Conservation (phyloP, 225 moss, liverwort and hornwort genomes). For the Polytrichum formosum region DNA sequence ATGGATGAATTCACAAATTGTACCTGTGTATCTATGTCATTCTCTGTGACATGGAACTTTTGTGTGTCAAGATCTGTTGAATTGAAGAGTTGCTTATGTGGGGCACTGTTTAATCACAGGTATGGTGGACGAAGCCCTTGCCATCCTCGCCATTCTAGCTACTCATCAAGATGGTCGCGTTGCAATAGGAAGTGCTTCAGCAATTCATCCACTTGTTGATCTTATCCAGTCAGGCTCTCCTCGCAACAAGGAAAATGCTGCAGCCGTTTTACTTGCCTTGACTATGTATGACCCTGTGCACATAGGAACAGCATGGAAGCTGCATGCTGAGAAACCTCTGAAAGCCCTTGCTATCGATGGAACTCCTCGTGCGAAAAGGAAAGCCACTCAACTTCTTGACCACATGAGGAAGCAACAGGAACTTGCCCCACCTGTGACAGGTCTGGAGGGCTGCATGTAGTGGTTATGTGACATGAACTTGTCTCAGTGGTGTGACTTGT, state of each 20-base stretch:
- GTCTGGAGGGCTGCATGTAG: conserved; percentile 15
- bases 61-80: too few relatives aligned
- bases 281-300: conserved; percentile 16
- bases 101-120: conserved; percentile 8
- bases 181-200: conserved; percentile 50
- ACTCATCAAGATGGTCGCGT: conserved; percentile 58
- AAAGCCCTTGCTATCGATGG: conserved; percentile 24
- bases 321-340: conserved; percentile 20
- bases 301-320: conserved; percentile 9
- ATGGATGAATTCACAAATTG: too few relatives aligned
- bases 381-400: conserved; percentile 30
- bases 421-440: conserved; percentile 1
- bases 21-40: too few relatives aligned
- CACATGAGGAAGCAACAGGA: conserved; percentile 27
- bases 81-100: too few relatives aligned
- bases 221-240: conserved; percentile 49
- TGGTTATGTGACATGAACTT: background rate
- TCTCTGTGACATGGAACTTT: too few relatives aligned
- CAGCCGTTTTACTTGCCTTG: conserved; percentile 26
- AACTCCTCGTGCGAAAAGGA: conserved; percentile 29
- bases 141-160: conserved; percentile 54
- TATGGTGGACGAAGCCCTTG: conserved; percentile 72
- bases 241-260: conserved; percentile 58
- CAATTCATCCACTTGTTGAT: conserved; percentile 48
- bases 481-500: background rate